Evolutionary conservation across 1,139 yeast species (phyloP), one percentile per base, ranked within the genome.

Genomic region (Suhomyces kunorum): DNA sequence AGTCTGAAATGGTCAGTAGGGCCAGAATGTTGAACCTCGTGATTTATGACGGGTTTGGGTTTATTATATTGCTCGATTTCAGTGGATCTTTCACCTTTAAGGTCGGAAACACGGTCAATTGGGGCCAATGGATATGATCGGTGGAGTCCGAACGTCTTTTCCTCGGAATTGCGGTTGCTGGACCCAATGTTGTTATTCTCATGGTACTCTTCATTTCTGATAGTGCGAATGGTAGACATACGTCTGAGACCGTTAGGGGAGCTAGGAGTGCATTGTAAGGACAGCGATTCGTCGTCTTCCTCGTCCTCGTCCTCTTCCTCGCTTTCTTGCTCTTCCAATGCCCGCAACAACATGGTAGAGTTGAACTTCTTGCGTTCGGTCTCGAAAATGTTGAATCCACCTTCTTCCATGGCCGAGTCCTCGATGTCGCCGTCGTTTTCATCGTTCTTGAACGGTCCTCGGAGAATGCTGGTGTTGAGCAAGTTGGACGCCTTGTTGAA

Each of bases 391-490:
- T 47, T 44, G 42, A 45, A 46, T 6, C 27, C 47, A 14, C 47
- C 51, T 12, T 45, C 53, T 13, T 26, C 14, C 20, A 7, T 9
- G 25, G 18, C 6, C 30, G 11, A 11, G 12, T 26, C 36, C 7
- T 24, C 34, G 11, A 32, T 17, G n/a, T 16, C 28, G 5, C 26
- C 29, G 3, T 36, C 35, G 9, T 22, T 27, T 3, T 34, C 38
- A 12, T 32, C 32, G 24, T 19, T 26, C 12, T 33, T 25, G 14
- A 20, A 23, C 17, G 30, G 22, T 6, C 40, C 44, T 7, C 43
- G 22, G 15, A 38, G 18, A 5, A 53, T 47, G 33, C 56, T 53
- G 9, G 36, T 39, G 28, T 44, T 44, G 17, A 58, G 47, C 8
- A 50, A 29, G 6, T 41, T 28, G n/a, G 47, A 34, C 4, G 57